Evolutionary conservation across 768 basidiomycete species (phyloP), one percentile per base, ranked within the genome.

Genomic region (Hemileccinum impolitum): DNA sequence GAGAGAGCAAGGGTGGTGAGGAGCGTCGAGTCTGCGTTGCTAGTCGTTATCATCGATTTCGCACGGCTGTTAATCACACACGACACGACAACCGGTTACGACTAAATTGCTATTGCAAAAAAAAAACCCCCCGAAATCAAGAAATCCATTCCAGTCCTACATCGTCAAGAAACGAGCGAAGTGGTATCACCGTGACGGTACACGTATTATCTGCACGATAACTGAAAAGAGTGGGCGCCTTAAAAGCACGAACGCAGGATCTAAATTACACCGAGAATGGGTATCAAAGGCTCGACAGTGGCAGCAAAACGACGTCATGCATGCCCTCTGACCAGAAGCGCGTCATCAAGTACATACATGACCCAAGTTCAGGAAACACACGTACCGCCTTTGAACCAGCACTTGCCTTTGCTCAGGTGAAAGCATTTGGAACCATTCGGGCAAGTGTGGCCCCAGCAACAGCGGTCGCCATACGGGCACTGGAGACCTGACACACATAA

Each of bases 361-460:
- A 18, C 39, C 34, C 9, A 11, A 35, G 17, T 4, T 45, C 19
- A 31, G 6, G 19, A 7, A 32, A 45, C 12, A 26, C 9, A 68
- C 78, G 59, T 48, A 78, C 77, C 68, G 56, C 84, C 87, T 77
- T 90, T 90, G 69, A 91, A 91, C 87, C 89, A 90, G 62, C 89
- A 91, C 69, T 85, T 90, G 37, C 88, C 87, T 62, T 85, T 87
- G 68, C 78, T 80, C 26, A 85, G 70, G 65, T 86, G 85, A 39
- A 67, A 70, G 58, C 84, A 86, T 59, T 78, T 80, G 15, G 77
- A 75, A n/a, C 89, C 89, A 55, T 84, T 85, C 13, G 89, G 89
- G 58, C 89, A 91, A 19, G 80, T 72, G 63, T 91, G 89, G 8
- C 89, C 89, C 87, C 88, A 90, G 66, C 87, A 90, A 60, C 88